Evolutionary conservation across 176 grass and related monocot genomes (phyloP), one percentile per base, ranked within the genome.

Genomic region (Oryza coarctata): DNA sequence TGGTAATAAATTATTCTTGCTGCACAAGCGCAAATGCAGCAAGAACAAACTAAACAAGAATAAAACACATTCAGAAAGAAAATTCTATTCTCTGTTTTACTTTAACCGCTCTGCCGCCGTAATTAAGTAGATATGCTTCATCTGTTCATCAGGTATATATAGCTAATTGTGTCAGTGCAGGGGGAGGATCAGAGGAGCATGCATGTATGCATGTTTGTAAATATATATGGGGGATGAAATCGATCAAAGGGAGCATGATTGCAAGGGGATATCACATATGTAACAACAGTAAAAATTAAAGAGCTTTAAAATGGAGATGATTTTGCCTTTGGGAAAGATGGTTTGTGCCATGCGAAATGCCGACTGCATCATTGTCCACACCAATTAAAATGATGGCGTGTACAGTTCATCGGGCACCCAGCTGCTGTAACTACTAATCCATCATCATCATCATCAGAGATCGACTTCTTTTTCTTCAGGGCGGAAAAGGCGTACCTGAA

Each of bases 301-400:
- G 47, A 38, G 7, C 23, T 52, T 14, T 38, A 4, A 22, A 45
- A 22, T 7, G 3, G 22, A 49, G 20, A 23, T 44, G 12, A 34
- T 49, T 30, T 63, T 2, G 29, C 25, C 76, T 86, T 86, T 73
- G 84, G 34, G 82, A 69, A 69, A 57, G 71, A n/a, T 2, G 20
- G 45, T 3, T 61, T 23, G 17, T 38, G 74, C 52, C 23, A 32
- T 35, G 49, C 52, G 22, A 27, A 80, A 57, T 83, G 76, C 68
- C 43, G 31, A 34, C 62, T 86, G 74, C 80, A 78, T 88, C 71
- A 78, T 72, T 78, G 44, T 74, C 80, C 67, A 79, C 84, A 79
- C 57, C 79, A 44, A 45, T 12, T 44, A 69, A 28, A 47, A 47
- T 9, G 9, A 82, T 12, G 27, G 25, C 33, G 63, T 15, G 45